phyloP scores from a whole-genome alignment of 495 filamentous ascomycete genomes.

The Usnea hakonensis region DNA sequence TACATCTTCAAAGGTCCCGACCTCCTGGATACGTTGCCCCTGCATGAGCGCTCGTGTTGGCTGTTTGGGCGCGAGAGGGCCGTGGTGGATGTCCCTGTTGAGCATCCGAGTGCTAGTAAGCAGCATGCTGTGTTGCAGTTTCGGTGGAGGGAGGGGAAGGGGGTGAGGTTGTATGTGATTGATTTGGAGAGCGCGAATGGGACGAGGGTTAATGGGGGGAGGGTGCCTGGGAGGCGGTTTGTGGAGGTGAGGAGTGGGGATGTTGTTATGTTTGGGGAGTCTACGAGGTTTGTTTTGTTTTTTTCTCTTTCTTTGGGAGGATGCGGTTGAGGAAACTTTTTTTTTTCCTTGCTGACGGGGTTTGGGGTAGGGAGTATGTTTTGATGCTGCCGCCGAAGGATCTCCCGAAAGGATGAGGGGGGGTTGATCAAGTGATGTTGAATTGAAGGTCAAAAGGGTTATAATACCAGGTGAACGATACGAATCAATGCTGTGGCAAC shows the following conservation, averaged over 20 bases:
- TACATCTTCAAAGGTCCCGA: slow-evolving; percentile 88
- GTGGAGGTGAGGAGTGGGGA: slow-evolving; percentile 84
- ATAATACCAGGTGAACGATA: neutral
- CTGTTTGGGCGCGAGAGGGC: slow-evolving; percentile 70
- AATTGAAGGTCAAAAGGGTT: neutral
- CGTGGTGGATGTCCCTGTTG: slow-evolving; percentile 75
- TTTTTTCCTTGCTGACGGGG: neutral
- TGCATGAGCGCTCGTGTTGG: slow-evolving; percentile 77
- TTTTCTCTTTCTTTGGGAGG: neutral
- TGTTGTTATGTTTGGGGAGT: slow-evolving; percentile 72
- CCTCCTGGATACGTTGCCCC: slow-evolving; percentile 68
- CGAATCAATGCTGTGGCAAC: neutral
- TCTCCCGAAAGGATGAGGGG: neutral
- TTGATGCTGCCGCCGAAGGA: slow-evolving; percentile 54
- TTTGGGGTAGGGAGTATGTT: slow-evolving; percentile 78
- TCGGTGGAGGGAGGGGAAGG: slow-evolving; percentile 69
- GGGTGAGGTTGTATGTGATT: slow-evolving; percentile 83
- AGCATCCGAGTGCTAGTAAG: slow-evolving; percentile 86
- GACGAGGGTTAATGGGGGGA: slow-evolving; percentile 70
- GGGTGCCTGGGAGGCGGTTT: slow-evolving; percentile 65
- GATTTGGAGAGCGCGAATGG: slow-evolving; percentile 94
- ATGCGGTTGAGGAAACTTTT: too few relatives aligned
- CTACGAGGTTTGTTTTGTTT: neutral
- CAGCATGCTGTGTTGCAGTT: slow-evolving; percentile 97
- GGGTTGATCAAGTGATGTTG: neutral